Percentiles rank a stretch among this genome's conserved stretches.
These are phyloP conservation scores for Nemania diffusa DNA, from an alignment of 2,329 filamentous ascomycete species.

Conservation along the genomic window DNA sequence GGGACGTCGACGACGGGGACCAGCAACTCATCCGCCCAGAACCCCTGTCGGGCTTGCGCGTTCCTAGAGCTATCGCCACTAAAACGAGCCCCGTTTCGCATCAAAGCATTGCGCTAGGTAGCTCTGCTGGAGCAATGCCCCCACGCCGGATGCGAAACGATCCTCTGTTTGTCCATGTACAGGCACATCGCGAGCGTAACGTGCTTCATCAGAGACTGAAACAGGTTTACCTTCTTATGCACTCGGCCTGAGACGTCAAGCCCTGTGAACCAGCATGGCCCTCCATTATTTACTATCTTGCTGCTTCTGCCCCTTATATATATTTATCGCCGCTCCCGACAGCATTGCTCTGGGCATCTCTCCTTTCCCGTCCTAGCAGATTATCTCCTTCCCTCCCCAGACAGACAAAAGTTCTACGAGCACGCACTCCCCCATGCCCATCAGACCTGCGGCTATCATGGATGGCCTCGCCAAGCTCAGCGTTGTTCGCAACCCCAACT, in stretches of 20 bases:
- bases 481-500: conserved; percentile 67
- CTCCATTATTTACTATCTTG: too few relatives aligned
- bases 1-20: conserved; percentile 22
- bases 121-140: conserved; percentile 23
- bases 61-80: conserved; percentile 20
- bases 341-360: not conserved
- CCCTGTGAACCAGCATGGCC: not conserved
- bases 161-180: conserved; percentile 11
- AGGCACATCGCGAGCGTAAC: conserved; percentile 10
- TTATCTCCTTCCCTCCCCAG: not conserved
- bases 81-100: conserved; percentile 22
- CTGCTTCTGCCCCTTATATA: not conserved
- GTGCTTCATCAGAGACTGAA: conserved; percentile 16
- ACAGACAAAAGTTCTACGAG: not conserved
- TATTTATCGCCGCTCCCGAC: conserved; percentile 6
- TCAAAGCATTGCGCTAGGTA: conserved; percentile 22
- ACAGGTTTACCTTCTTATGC: conserved; percentile 21
- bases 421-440: conserved; percentile 18
- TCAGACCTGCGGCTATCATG: conserved; percentile 26
- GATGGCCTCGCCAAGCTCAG: conserved; percentile 56
- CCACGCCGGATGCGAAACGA: conserved; percentile 20
- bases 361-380: not conserved
- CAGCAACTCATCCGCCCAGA: conserved; percentile 17
- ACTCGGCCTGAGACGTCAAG: conserved; percentile 3
- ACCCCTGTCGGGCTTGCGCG: conserved; percentile 31